A percentile compares a stretch with the other conserved stretches of the same genome.
phyloP scores from a whole-genome alignment of 73 alveolate species.

The Halteria grandinella region DNA sequence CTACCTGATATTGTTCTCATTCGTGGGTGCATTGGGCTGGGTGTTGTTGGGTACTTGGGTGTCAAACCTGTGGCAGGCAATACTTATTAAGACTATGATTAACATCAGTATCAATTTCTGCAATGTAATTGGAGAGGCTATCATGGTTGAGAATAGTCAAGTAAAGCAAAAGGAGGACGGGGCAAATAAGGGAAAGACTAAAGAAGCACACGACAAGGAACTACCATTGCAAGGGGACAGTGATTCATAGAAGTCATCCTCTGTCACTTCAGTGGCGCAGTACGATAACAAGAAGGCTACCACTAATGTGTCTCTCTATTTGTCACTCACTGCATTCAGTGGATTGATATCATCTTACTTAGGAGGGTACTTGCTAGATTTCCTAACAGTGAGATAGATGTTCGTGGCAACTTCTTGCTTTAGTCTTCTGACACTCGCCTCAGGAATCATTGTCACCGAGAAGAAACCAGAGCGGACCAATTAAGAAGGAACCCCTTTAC shows the following conservation, averaged over 20 bases:
- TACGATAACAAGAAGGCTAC: slow-evolving; percentile 58
- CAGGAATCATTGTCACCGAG: slow-evolving; percentile 45
- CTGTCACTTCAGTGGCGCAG: background rate
- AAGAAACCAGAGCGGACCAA: background rate
- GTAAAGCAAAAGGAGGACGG: too few species aligned
- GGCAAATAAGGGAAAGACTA: background rate
- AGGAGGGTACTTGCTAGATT: slow-evolving; percentile 49
- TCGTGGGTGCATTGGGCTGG: slow-evolving; percentile 80
- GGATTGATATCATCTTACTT: slow-evolving; percentile 44
- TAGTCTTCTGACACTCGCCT: slow-evolving; percentile 47
- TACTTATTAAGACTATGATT: slow-evolving; percentile 38
- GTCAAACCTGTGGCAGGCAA: slow-evolving; percentile 53
- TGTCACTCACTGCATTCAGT: slow-evolving; percentile 48
- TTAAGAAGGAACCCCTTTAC: background rate
- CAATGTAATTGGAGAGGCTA: slow-evolving; percentile 86
- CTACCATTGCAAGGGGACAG: background rate
- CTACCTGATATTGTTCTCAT: slow-evolving; percentile 84
- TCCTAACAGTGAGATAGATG: slow-evolving; percentile 19
- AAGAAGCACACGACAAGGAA: background rate
- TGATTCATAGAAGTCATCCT: background rate
- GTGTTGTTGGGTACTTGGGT: slow-evolving; percentile 71
- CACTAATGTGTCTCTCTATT: slow-evolving; percentile 46
- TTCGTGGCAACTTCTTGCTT: slow-evolving; percentile 61
- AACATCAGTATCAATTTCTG: slow-evolving; percentile 66
- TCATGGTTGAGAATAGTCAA: slow-evolving; percentile 79